These are phyloP conservation scores for Myxozyma kluyveri DNA, from an alignment of 805 yeast genomes.

Conservation along the genomic window DNA sequence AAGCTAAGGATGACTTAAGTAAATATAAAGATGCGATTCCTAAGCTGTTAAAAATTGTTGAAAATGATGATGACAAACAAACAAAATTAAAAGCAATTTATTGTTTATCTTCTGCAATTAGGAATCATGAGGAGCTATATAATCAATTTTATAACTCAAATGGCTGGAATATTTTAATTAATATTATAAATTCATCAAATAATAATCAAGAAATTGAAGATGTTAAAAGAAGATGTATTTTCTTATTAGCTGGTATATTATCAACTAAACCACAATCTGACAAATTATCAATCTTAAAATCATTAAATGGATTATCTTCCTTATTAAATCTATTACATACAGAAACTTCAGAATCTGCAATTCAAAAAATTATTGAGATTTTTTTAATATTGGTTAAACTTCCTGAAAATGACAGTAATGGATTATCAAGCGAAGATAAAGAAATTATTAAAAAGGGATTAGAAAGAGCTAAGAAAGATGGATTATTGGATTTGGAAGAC, in stretches of 20 bases:
- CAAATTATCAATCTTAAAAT: constrained; percentile 20
- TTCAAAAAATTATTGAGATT: constrained; percentile 23
- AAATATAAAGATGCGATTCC: constrained; percentile 35
- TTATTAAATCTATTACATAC: constrained; percentile 16
- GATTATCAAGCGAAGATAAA: constrained; percentile 25
- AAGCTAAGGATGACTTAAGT: constrained; percentile 51
- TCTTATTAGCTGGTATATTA: constrained; percentile 25
- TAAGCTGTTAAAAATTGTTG: constrained; percentile 34
- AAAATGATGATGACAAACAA: constrained; percentile 32
- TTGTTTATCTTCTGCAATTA: constrained; percentile 69
- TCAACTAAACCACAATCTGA: constrained; percentile 26
- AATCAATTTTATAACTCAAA: constrained; percentile 51
- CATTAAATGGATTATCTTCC: constrained; percentile 20
- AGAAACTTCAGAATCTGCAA: constrained; percentile 23
- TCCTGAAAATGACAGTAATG: constrained; percentile 5
- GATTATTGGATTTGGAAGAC: constrained; percentile 18
- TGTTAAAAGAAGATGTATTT: constrained; percentile 23
- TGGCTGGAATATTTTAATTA: constrained; percentile 55
- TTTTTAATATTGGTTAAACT: constrained; percentile 20
- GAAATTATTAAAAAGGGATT: constrained; percentile 17
- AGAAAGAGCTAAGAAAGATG: constrained; percentile 24
- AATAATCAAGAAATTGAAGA: constrained; percentile 13
- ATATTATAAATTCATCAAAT: constrained; percentile 14
- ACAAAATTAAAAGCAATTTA: constrained; percentile 66
- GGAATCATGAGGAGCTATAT: constrained; percentile 63